Conservation (phyloP, 2,329 filamentous ascomycete genomes). For the Penicillium sp. region DNA sequence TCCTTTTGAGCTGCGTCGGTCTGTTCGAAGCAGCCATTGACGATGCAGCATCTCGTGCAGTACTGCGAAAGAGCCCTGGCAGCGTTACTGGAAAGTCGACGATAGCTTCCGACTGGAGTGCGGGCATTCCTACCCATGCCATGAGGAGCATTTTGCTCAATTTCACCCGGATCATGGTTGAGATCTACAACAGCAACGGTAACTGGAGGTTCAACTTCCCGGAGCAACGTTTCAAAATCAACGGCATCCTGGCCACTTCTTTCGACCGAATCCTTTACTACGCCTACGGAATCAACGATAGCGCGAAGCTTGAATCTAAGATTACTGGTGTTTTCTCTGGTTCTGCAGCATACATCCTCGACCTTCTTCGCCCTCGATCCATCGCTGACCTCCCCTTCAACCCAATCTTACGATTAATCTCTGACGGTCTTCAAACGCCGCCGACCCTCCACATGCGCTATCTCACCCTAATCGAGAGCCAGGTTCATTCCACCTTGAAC, state of each 20-base stretch:
- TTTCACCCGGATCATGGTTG: conserved; percentile 73
- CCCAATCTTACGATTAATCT: conserved; percentile 71
- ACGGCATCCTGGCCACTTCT: conserved; percentile 66
- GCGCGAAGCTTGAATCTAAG: conserved; percentile 49
- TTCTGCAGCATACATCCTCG: conserved; percentile 73
- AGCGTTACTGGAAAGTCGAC: conserved; percentile 33
- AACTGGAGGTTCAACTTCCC: conserved; percentile 79
- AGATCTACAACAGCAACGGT: conserved; percentile 80
- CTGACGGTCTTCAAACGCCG: conserved; percentile 61
- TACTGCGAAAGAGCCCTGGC: conserved; percentile 42
- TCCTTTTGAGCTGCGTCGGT: conserved; percentile 71
- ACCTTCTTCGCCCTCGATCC: conserved; percentile 72
- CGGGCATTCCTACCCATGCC: conserved; percentile 76
- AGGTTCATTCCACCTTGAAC: conserved; percentile 64
- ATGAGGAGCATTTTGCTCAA: conserved; percentile 70
- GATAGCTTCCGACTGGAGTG: conserved; percentile 54
- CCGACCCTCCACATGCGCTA: conserved; percentile 64
- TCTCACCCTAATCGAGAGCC: conserved; percentile 58
- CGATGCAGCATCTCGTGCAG: conserved; percentile 65
- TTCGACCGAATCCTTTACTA: conserved; percentile 72
- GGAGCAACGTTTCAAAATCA: conserved; percentile 68
- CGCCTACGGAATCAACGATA: conserved; percentile 73
- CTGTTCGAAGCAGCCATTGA: conserved; percentile 76
- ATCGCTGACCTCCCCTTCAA: conserved; percentile 73
- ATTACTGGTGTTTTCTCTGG: conserved; percentile 67